Percentiles rank a stretch among this genome's conserved stretches.
phyloP scores from a whole-genome alignment of 345 rosid genomes.

The Luvunga scandens region DNA sequence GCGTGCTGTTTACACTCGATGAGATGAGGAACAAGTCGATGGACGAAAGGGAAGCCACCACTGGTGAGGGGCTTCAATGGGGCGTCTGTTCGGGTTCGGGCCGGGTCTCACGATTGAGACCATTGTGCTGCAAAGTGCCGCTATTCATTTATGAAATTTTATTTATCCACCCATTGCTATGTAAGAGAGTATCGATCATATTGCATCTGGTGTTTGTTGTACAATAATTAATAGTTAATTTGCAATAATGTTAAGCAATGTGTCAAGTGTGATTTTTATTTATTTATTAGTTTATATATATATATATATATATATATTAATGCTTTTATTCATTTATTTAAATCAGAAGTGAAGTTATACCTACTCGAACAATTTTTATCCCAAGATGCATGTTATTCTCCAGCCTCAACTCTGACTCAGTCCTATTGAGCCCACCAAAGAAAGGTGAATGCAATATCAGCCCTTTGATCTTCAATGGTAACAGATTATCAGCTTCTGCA shows the following conservation, averaged over 20 bases:
- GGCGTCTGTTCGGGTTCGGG: constrained; percentile 10
- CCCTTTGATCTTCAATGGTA: constrained; percentile 58
- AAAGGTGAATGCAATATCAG: constrained; percentile 55
- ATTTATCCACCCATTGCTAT: no score
- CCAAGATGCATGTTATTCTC: constrained; percentile 11
- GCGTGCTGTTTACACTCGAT: constrained; percentile 8
- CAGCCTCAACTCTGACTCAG: constrained; percentile 42
- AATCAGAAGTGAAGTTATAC: no score
- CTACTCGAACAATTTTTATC: no score
- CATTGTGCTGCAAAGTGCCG: neutral
- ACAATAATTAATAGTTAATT: no score
- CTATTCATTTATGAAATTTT: neutral
- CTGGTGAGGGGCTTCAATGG: constrained; percentile 14
- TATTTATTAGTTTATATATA: no score
- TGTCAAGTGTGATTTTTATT: no score
- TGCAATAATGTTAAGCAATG: no score
- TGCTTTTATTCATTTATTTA: no score
- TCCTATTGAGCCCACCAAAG: constrained; percentile 53
- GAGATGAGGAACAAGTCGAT: constrained; percentile 12
- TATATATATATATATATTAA: no score
- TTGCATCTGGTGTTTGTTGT: no score
- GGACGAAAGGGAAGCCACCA: neutral
- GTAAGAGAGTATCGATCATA: no score
- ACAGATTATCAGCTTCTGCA: constrained; percentile 12
- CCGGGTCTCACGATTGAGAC: constrained; percentile 14